phyloP scores from a whole-genome alignment of 768 basidiomycete genomes.

The Lactarius hengduanensis region DNA sequence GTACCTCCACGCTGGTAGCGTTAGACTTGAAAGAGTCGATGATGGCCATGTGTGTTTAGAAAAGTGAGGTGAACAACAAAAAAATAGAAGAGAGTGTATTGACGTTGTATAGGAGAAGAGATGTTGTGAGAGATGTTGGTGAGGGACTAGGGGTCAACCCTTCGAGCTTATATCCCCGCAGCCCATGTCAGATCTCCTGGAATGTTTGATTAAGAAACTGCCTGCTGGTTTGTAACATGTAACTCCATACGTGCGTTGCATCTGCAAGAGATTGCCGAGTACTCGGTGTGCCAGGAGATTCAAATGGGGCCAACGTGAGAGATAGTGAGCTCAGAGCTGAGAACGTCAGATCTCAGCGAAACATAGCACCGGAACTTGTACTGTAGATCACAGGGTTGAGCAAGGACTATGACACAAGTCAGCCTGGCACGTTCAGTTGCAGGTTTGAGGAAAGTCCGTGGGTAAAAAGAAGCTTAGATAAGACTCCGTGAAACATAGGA shows the following conservation, averaged over 20 bases:
- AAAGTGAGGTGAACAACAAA: neutral
- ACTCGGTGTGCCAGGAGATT: neutral
- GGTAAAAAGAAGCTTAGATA: too few relatives aligned
- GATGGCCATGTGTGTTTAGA: slow-evolving; percentile 24
- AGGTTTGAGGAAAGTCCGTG: too few relatives aligned
- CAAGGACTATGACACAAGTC: too few relatives aligned
- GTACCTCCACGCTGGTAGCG: slow-evolving; percentile 28
- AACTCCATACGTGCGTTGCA: neutral
- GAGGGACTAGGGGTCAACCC: neutral
- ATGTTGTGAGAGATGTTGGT: neutral
- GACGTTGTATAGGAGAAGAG: neutral
- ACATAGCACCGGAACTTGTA: too few relatives aligned
- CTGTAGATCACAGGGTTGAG: too few relatives aligned
- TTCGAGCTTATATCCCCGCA: slow-evolving; percentile 10
- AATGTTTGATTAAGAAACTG: neutral
- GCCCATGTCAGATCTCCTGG: slow-evolving; percentile 7
- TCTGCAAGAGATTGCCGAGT: neutral
- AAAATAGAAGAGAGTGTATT: neutral
- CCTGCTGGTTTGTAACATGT: neutral
- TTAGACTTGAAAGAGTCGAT: slow-evolving; percentile 30
- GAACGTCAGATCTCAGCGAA: too few relatives aligned
- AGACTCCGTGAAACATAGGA: too few relatives aligned
- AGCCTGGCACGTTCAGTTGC: too few relatives aligned
- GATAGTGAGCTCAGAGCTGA: too few relatives aligned
- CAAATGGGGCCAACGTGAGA: too few relatives aligned